Evolutionary conservation across 805 yeast species (phyloP).

Genomic region (Cyberlindnera maritima): DNA sequence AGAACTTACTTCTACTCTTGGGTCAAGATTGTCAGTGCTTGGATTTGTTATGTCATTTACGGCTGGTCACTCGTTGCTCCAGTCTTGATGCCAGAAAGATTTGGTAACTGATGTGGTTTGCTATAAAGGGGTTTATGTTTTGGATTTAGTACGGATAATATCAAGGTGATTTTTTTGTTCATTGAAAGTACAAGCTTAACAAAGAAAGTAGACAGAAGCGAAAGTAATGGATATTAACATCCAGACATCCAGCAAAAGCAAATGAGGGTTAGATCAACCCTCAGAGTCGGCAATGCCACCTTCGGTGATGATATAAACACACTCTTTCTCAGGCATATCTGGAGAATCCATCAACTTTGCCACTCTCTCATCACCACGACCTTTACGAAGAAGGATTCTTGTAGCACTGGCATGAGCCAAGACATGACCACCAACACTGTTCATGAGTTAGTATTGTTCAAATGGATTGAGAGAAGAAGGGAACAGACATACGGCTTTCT

Average conservation of each 20-base stretch:
- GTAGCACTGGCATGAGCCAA: constrained; percentile 82
- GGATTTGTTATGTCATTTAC: constrained; percentile 85
- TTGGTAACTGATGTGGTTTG: constrained; percentile 32
- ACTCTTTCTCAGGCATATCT: constrained; percentile 78
- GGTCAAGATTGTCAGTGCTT: constrained; percentile 89
- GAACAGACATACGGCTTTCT: constrained; percentile 53
- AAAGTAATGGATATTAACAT: neutral
- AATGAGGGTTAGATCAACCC: constrained; percentile 18
- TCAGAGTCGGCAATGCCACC: constrained; percentile 60
- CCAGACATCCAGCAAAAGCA: too few species aligned
- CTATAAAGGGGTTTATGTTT: neutral
- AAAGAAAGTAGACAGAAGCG: neutral
- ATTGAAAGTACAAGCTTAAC: neutral
- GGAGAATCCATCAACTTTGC: constrained; percentile 81
- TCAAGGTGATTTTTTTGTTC: neutral
- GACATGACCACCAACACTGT: constrained; percentile 72
- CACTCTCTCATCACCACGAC: constrained; percentile 77
- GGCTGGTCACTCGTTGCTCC: constrained; percentile 94
- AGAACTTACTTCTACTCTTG: constrained; percentile 93
- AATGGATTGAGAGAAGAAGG: neutral
- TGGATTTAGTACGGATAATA: neutral
- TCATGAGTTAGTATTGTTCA: constrained; percentile 3
- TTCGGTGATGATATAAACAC: constrained; percentile 68
- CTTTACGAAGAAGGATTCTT: constrained; percentile 65
- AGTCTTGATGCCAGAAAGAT: constrained; percentile 84